Evolutionary conservation across 306 rosid genomes (phyloP), one percentile per base, ranked within the genome.

Genomic region (Begonia masoniana): DNA sequence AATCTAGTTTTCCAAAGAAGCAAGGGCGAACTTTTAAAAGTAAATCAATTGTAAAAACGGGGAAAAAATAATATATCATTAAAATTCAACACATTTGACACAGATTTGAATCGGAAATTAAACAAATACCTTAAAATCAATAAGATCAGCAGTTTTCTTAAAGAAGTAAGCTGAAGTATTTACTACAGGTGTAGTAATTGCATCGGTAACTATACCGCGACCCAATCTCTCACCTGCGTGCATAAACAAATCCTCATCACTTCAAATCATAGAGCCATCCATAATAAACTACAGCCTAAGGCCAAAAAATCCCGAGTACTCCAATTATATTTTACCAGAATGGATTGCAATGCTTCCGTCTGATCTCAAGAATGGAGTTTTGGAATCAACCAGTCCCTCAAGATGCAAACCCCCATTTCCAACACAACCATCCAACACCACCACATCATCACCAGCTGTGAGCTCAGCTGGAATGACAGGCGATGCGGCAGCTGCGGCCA

Each of bases 181-280:
- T 49, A 88, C 97, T 65, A 88, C 86, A 10, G 95, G 97, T 3
- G 97, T 88, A 5, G 97, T 88, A 58, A 88, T 82, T 41, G 95
- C 97, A 69, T 88, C 97, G 49, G 91, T 82, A 39, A 58, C 84
- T 21, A 82, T 82, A 23, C 86, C 88, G 31, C 97, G 86, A 51
- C 97, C 97, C 71, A 77, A 71, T 74, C 97, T 78, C 65, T 88
- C 97, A 62, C 81, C 97, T 88, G 65, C 21, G 50, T 13, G 16
- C 58, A 58, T 63, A 47, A 57, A 50, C 10, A 47, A 62, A 54
- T 63, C 60, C 49, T 60, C 52, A 60, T 23, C 51, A 42, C 39
- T 1, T 31, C 8, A 31, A 31, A 31, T 31, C 39, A 31, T 31
- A 31, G 8, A 31, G 39, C 39, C 39, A 31, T 31, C 8, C 39